Evolutionary conservation across 2,329 filamentous ascomycete species (phyloP), one percentile per base, ranked within the genome.

Genomic region (Alternaria angustiovoidea): DNA sequence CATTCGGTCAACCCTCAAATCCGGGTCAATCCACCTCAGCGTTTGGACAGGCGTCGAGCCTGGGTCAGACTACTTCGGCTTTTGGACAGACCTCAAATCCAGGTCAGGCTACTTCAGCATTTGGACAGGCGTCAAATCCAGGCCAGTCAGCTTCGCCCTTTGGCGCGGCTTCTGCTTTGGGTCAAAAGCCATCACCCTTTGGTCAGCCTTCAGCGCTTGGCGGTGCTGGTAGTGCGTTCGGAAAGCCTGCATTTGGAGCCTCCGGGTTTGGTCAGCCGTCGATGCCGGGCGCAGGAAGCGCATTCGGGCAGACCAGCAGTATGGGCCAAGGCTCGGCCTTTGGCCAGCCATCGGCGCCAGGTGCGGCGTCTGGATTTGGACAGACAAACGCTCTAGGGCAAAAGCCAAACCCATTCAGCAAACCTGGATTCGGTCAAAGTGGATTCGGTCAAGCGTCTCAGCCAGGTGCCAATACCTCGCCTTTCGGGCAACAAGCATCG

Each of bases 381-480:
- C 76, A 77, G 53, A 49, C 71, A 6, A 72, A 64, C 51, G 60
- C 66, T 28, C 26, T 70, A 28, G 69, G 72, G 14, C 72, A 75
- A 60, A 54, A 67, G 38, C 28, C 67, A 20, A 74, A 69, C 49
- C 71, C 79, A 2, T 84, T 84, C 64, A 81, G 80, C 14, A 75
- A 82, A 57, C 74, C 81, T n/a, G 68, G 69, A 9, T 76, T 76
- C 53, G 71, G 73, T 2, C 65, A 74, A 52, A 75, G 67, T 60
- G 67, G 79, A 0, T 84, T 84, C 54, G 80, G 82, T 1, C 79
- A 84, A 57, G 68, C 80, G 11, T 77, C 83, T 7, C 79, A 81
- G 54, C 71, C 77, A 39, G 69, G 72, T 16, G 58, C 72, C 30
- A 51, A 44, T 41, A 51, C 69, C 54, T 72, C 77, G 57, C 71